Evolutionary conservation across 768 basidiomycete species (phyloP), one percentile per base, ranked within the genome.

Genomic region (Boletales sp.): DNA sequence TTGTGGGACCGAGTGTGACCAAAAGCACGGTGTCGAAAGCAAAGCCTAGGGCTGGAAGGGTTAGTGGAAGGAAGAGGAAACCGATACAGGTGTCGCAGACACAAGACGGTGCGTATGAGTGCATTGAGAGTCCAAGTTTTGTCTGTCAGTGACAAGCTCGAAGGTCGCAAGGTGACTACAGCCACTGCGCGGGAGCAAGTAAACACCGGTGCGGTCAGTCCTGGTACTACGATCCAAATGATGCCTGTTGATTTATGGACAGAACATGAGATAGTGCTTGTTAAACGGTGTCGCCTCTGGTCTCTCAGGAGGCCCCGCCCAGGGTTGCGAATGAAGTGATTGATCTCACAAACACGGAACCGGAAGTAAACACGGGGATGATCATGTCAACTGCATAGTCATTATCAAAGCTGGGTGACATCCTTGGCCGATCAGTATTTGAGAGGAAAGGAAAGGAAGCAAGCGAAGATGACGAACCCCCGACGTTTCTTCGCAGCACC

Each of bases 61-160:
- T 24, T 36, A 52, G 50, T 15, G 43, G 41, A 58, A 57, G 42
- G 62, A 52, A 17, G 41, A 58, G 58, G 42, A 63, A 52, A 17
- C 52, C 50, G 42, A 65, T 59, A 34, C 58, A 62, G 2, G 50
- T 31, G 2, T 53, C 62, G 21, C 62, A 64, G 40, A 60, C 54
- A 7, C 64, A 64, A 50, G 53, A 66, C 12, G 62, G 62, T 14
- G 62, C 47, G n/a, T 64, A 65, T 21, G 64, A 66, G 35, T 53
- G 31, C 27, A 38, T 65, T 29, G 48, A 65, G n/a, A n/a, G n/a
- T 43, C 35, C 66, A 48, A 66, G 60, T 48, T 41, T 57, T 58
- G 4, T 56, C 58, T 42, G 52, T 58, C 29, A 50, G 19, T 27
- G 51, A 53, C 57, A 14, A 58, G 58, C 27, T 53, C 58, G 21